Base-by-base conservation (phyloP, 2,329 filamentous ascomycete genomes). In the Epichloe baconii region DNA sequence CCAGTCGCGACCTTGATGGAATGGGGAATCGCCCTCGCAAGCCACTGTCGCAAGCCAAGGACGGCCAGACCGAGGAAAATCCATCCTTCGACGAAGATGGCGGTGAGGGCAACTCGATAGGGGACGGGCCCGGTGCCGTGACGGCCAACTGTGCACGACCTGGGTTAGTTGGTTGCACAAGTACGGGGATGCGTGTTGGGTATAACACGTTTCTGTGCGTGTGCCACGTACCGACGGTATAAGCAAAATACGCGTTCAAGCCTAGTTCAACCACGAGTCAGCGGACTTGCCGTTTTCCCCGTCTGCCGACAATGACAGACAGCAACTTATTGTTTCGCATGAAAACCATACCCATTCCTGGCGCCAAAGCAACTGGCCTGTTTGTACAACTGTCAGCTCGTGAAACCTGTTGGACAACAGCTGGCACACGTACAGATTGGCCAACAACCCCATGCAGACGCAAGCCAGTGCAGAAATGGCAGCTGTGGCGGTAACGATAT, bases 1-100 rank as follows among this genome's bases (percentile, higher is more conserved):
- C 86, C 86, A 15, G 86, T 91, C 14, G 88, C 88, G 51, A 93
- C 80, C 68, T 94, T 95, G 70, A 95, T 90, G 51, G 84, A 88
- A 41, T 80, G 77, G 1, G 88, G 88, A 55, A 94, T 88, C 43
- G 85, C 83, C 57, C 87, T 81, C 17, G 88, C 88, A 26, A 95
- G 79, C 88, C 88, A 94, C 65, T 94, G 88, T 14, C 88, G 83
- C 70, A 95, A 77, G 38, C 88, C 88, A 49, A 90, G 74, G 37
- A 94, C 64, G 1, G 88, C 88, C 41, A 95, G 76, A 2, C 72
- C 85, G 48, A 94, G 79, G 68, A 95, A 95, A 55, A 94, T 82
- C 65, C 86, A 86, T 38, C 88, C 88, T 66, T 95, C 88, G 14
- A 93, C 83, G 63, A 95, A 94, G 57, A 93, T 88, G 50, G 88